phyloP scores from a whole-genome alignment of 306 rosid species.

The Clitoria ternatea region DNA sequence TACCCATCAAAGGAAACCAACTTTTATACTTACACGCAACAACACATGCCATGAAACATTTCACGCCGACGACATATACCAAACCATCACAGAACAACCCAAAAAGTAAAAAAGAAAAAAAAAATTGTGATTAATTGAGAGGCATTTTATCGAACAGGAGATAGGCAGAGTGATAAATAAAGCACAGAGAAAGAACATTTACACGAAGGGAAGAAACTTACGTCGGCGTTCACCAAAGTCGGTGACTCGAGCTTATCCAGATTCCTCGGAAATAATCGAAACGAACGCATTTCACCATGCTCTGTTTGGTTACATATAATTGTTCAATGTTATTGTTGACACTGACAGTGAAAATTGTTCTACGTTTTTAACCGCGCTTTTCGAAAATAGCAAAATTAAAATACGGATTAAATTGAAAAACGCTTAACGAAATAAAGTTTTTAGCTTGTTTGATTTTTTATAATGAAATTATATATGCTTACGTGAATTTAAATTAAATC shows the following conservation, averaged over 20 bases:
- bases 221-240: not conserved
- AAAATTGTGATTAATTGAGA: not conserved
- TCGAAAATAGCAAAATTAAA: too few species aligned
- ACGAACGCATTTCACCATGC: not conserved
- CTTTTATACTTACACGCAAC: not conserved
- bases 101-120: not conserved
- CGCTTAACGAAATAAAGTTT: too few species aligned
- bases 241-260: not conserved
- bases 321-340: too few species aligned
- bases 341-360: too few species aligned
- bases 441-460: too few species aligned
- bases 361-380: too few species aligned
- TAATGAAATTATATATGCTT: too few species aligned
- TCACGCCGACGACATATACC: not conserved
- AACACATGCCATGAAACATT: not conserved
- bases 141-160: constrained; percentile 28
- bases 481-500: too few species aligned
- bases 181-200: not conserved
- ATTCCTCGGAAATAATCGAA: not conserved
- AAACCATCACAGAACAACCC: not conserved
- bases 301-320: not conserved
- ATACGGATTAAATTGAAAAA: too few species aligned
- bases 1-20: constrained; percentile 32
- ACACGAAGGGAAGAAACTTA: constrained; percentile 20
- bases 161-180: not conserved